Evolutionary conservation across 306 rosid genomes (phyloP), one percentile per base, ranked within the genome.

Genomic region (Rosa chinensis): DNA sequence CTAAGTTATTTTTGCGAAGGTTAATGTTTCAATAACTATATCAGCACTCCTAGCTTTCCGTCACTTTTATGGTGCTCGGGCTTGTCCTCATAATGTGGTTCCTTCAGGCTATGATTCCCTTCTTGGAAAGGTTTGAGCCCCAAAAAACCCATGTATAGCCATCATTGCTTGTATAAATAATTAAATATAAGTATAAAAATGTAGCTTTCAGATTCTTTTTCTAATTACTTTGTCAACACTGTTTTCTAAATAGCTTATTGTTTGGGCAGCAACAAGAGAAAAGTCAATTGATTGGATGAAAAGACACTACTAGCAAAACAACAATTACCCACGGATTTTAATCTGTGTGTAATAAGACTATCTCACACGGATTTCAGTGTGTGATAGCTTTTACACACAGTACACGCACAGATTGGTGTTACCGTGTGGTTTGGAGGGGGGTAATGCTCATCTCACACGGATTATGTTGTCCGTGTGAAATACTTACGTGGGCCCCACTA

Each of bases 201-300:
- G 21, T 59, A 25, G 70, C 7, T 44, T 16, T 75, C 58, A 10
- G 70, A 58, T 25, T 44, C 23, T 50, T 62, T 42, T 12, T 75
- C 35, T 72, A 66, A 56, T 32, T 32, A 69, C 70, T 80, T 37
- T 40, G 74, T 58, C 72, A 73, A 70, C 72, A 8, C 80, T 76
- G 70, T 50, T 20, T 45, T 28, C 50, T 23, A 14, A 25, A 40
- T 63, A 95, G 99, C 94, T 95, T 83, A 90, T 95, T 86, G 99
- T 95, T n/a, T 95, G 99, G 99, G 99, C 99, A 87, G 98, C 99
- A 74, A 93, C 98, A 42, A 90, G 99, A 79, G 99, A 89, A 84
- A 95, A 95, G 87, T 98, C 99, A 63, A 90, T 95, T 63, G 93
- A 91, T 8, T 97, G 97, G 84, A 95, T 95, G 99, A 95, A 90